phyloP scores from a whole-genome alignment of 108 stramenopile species.

The Nitzschia inconspicua region DNA sequence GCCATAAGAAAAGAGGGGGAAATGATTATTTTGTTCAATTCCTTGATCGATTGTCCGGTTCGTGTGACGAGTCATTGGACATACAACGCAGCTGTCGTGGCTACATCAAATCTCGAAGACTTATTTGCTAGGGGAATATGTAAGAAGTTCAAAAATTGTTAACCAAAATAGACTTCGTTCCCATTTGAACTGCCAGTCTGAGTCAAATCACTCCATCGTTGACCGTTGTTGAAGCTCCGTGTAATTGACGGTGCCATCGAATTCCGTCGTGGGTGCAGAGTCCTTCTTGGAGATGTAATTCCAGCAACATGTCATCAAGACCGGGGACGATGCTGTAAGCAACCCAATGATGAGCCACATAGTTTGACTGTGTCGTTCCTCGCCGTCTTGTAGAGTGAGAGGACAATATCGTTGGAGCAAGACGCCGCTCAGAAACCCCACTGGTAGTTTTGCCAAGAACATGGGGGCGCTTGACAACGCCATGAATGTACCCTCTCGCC shows the following conservation, averaged over 20 bases:
- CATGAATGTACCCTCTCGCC: slow-evolving; percentile 81
- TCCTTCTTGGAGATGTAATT: slow-evolving; percentile 46
- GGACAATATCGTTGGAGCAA: slow-evolving; percentile 68
- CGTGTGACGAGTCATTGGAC: too few species aligned
- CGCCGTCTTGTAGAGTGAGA: slow-evolving; percentile 28
- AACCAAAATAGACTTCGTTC: too few species aligned
- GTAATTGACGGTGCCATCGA: neutral
- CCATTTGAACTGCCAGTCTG: too few species aligned
- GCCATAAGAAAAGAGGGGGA: too few species aligned
- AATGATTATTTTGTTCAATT: too few species aligned
- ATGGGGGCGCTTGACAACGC: slow-evolving; percentile 77
- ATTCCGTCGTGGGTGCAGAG: neutral
- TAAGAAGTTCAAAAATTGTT: too few species aligned
- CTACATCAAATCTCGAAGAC: too few species aligned
- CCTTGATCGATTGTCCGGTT: too few species aligned
- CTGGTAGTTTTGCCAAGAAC: slow-evolving; percentile 79
- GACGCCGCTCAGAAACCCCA: slow-evolving; percentile 71
- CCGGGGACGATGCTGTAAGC: slow-evolving; percentile 51
- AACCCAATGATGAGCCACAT: slow-evolving; percentile 83
- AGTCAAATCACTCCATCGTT: too few species aligned
- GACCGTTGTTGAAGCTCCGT: neutral
- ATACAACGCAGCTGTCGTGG: too few species aligned
- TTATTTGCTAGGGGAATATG: too few species aligned
- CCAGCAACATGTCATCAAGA: slow-evolving; percentile 65
- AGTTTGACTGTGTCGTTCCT: slow-evolving; percentile 47